Conservation (phyloP, 192 early-diverging fungal species). For the Entophlyctis luteolus region DNA sequence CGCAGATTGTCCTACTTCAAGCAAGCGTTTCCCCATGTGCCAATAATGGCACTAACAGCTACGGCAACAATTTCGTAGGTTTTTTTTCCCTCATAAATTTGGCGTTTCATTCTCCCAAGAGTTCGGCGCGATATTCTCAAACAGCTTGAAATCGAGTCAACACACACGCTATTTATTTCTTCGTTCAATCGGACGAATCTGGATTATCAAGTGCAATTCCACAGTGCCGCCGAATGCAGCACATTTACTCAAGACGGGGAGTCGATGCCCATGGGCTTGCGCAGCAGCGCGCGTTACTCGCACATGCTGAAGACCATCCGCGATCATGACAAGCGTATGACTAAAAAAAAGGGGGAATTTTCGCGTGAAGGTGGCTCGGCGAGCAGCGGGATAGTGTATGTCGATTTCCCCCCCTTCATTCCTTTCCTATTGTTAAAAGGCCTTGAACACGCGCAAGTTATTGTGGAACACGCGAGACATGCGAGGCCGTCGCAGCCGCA, state of each 20-base stretch:
- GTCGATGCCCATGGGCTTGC: too few relatives aligned
- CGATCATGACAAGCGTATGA: too few relatives aligned
- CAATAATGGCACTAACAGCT: conserved; percentile 76
- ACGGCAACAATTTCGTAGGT: conserved; percentile 49
- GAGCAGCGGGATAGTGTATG: conserved; percentile 48
- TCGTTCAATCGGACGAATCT: conserved; percentile 49
- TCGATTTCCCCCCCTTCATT: not conserved
- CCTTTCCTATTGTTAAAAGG: not conserved
- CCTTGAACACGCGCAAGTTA: conserved; percentile 25
- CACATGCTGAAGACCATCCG: too few relatives aligned
- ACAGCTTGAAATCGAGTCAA: conserved; percentile 34
- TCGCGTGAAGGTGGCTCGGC: too few relatives aligned
- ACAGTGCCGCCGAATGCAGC: conserved; percentile 39
- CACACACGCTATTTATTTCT: conserved; percentile 26
- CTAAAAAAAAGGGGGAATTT: too few relatives aligned
- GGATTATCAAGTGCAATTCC: conserved; percentile 47
- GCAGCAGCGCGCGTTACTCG: not conserved
- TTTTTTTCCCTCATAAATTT: not conserved
- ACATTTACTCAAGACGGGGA: too few relatives aligned
- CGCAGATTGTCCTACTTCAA: conserved; percentile 43
- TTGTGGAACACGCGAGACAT: conserved; percentile 40
- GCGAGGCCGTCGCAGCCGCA: conserved; percentile 37
- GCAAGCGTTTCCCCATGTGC: conserved; percentile 52
- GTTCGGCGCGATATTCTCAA: conserved; percentile 39
- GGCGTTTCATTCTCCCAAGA: not conserved